A percentile compares a stretch with the other conserved stretches of the same genome.
Conservation (phyloP, 768 basidiomycete genomes). For the Aureoboletus auriporus region DNA sequence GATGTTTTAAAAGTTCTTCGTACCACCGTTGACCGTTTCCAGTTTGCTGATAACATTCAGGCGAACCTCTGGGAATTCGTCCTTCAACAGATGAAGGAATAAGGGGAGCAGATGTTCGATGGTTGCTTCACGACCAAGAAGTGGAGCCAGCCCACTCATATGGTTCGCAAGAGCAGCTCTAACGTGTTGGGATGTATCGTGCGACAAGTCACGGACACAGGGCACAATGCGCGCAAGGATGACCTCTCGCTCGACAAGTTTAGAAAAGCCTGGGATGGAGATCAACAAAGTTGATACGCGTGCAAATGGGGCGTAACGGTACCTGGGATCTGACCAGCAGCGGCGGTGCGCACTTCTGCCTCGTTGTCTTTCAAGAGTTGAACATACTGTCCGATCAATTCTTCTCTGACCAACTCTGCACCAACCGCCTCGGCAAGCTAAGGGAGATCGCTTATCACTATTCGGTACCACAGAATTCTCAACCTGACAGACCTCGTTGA, state of each 20-base stretch:
- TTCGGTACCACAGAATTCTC: neutral
- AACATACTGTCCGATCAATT: constrained; percentile 90
- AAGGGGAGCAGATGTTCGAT: constrained; percentile 95
- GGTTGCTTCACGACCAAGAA: constrained; percentile 89
- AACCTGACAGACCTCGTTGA: constrained; percentile 70
- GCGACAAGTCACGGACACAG: constrained; percentile 89
- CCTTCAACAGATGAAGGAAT: constrained; percentile 94
- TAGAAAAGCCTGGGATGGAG: constrained; percentile 73
- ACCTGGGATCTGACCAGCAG: constrained; percentile 97
- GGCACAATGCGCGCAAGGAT: constrained; percentile 92
- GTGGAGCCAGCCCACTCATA: constrained; percentile 92
- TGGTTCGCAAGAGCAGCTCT: constrained; percentile 94
- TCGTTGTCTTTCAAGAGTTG: constrained; percentile 96
- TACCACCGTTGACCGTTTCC: constrained; percentile 91
- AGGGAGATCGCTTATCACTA: neutral
- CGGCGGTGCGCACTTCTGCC: constrained; percentile 96
- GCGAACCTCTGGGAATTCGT: constrained; percentile 97
- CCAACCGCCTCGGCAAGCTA: constrained; percentile 92
- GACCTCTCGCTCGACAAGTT: constrained; percentile 88
- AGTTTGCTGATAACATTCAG: constrained; percentile 98
- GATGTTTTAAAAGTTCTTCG: constrained; percentile 21
- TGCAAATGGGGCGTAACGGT: constrained; percentile 13
- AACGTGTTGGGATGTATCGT: constrained; percentile 95
- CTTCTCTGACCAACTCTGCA: constrained; percentile 85
- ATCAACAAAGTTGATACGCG: constrained; percentile 4